Evolutionary conservation across 2,329 filamentous ascomycete genomes (phyloP).

Genomic region (Aspergillus sp.): DNA sequence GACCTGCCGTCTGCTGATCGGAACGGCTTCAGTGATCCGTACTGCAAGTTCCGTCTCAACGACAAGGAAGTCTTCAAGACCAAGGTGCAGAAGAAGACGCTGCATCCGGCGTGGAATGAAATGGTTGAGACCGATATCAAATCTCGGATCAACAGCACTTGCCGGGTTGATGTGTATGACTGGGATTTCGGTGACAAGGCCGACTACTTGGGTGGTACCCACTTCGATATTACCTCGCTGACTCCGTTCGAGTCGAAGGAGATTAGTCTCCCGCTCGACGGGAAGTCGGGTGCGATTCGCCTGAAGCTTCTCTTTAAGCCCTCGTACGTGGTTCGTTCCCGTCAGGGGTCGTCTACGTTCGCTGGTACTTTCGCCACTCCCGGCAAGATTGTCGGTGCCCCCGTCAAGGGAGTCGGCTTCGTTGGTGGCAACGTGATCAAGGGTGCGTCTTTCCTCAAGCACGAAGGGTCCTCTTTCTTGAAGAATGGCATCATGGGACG

Average conservation of each 20-base stretch:
- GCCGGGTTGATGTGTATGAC: constrained; percentile 82
- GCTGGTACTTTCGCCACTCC: constrained; percentile 84
- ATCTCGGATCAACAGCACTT: constrained; percentile 81
- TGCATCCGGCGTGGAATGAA: constrained; percentile 94
- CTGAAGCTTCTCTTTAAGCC: constrained; percentile 90
- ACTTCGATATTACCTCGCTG: constrained; percentile 74
- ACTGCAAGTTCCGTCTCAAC: constrained; percentile 90
- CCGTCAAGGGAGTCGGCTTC: constrained; percentile 87
- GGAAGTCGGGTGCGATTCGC: constrained; percentile 82
- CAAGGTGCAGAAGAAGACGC: constrained; percentile 93
- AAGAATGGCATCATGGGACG: constrained; percentile 72
- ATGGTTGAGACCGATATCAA: constrained; percentile 83
- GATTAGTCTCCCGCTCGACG: constrained; percentile 73
- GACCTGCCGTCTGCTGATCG: constrained; percentile 92
- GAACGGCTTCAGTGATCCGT: constrained; percentile 96
- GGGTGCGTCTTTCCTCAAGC: constrained; percentile 86
- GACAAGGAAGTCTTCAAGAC: constrained; percentile 92
- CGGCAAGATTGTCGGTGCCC: constrained; percentile 87
- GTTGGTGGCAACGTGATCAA: constrained; percentile 83
- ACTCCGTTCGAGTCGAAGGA: constrained; percentile 85
- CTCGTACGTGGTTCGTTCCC: constrained; percentile 80
- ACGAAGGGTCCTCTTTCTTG: constrained; percentile 68
- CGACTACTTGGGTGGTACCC: constrained; percentile 78
- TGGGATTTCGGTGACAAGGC: constrained; percentile 97
- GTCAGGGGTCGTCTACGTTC: constrained; percentile 91